Conservation (phyloP, 805 yeast species). For the Saturnispora mendoncae region DNA sequence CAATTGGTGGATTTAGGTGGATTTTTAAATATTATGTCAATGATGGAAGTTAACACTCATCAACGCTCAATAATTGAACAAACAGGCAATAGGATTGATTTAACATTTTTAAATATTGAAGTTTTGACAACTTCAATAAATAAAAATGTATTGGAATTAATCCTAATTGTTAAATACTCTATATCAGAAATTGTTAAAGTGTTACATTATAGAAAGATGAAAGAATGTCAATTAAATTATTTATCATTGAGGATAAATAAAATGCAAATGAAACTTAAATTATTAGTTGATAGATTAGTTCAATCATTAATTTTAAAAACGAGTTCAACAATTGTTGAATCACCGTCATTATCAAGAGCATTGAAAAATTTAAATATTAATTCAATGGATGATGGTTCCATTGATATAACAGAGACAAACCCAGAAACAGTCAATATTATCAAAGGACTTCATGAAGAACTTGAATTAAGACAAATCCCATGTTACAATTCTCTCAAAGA, state of each 20-base stretch:
- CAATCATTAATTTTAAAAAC: slow-evolving; percentile 4
- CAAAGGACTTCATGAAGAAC: slow-evolving; percentile 17
- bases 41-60: slow-evolving; percentile 28
- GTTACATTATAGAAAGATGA: slow-evolving; percentile 41
- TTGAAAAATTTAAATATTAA: slow-evolving; percentile 19
- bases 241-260: slow-evolving; percentile 29
- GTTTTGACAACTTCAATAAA: slow-evolving; percentile 33
- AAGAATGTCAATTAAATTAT: slow-evolving; percentile 42
- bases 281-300: slow-evolving; percentile 20
- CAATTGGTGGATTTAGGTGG: slow-evolving; percentile 46
- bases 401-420: slow-evolving; percentile 11
- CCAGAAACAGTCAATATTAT: slow-evolving; percentile 15
- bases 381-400: background rate
- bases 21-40: slow-evolving; percentile 45
- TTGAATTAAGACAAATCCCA: slow-evolving; percentile 38
- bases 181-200: slow-evolving; percentile 36
- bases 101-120: slow-evolving; percentile 41
- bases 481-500: slow-evolving; percentile 35
- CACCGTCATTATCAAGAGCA: slow-evolving; percentile 29
- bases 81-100: slow-evolving; percentile 46
- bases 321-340: slow-evolving; percentile 17
- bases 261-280: slow-evolving; percentile 30
- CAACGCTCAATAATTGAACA: slow-evolving; percentile 33
- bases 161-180: slow-evolving; percentile 40
- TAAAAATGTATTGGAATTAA: slow-evolving; percentile 41